Base-by-base conservation (phyloP, 2,329 filamentous ascomycete genomes). In the Parascedosporium putredinis region DNA sequence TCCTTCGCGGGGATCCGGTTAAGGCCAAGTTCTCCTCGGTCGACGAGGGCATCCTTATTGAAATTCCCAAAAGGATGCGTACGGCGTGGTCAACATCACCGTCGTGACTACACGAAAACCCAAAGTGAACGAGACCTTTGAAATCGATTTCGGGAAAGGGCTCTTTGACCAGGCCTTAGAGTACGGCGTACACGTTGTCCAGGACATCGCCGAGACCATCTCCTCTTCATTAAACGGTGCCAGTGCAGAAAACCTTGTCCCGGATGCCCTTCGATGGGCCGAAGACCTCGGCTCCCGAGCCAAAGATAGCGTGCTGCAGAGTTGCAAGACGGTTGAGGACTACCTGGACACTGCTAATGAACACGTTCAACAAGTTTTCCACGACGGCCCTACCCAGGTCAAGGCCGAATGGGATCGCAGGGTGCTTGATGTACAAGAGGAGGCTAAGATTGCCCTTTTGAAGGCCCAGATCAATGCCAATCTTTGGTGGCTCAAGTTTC, bases 81-180 rank as follows among this genome's bases (percentile, higher is more conserved):
- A 78, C 53, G 81, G 80, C 27, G 61, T 77, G 33, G 62, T 84
- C 47, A 76, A 76, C 49, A 68, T 84, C 42, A 73, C 74, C 2
- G 70, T 84, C 31, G 67, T 74, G 50, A 79, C 79, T 1, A 77
- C 70, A 12, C 76, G 72, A 50, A 76, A 75, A 53, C 81, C 81
- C 22, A 76, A 72, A 60, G 70, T 83, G 54, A 77, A 77, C 57
- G 78, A 83, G 63, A 75, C 74, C 0, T 78, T 83, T 59, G 71
- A 73, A 34, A 64, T 84, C 25, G 74, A 81, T 59, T 80, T 84
- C 60, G 76, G 78, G 44, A 72, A 65, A 58, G 65, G 70, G 20
- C 61, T 69, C 14, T 60, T 76, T 38, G 66, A 64, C 10, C 68
- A 70, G 34, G 69, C 67, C 12, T 54, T 74, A 5, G 71, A 74